Evolutionary conservation across 2,329 filamentous ascomycete species (phyloP), one percentile per base, ranked within the genome.

Genomic region (Endocalyx cinctus): DNA sequence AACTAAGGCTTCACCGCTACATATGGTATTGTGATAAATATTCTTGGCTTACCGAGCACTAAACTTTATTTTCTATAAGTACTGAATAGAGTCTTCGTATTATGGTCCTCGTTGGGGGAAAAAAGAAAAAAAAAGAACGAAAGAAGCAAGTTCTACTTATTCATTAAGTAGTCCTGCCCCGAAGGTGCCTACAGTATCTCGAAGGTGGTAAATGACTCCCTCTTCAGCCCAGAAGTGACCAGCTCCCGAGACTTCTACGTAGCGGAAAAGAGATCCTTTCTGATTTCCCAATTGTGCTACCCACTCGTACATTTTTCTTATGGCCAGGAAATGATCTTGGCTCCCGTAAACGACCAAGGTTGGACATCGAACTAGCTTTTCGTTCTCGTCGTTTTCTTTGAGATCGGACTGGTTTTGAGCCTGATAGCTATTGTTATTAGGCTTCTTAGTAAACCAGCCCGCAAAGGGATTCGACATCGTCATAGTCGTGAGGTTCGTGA

Each of bases 301-400:
- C 89, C 89, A 95, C 1, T 67, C 61, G 10, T 74, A 70, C 46
- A 89, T 65, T 55, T 77, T 84, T 37, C 69, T 72, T 4, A 66
- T 66, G 1, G 79, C 74, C 2, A 85, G 80, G 44, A 96, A 94
- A 0, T 71, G 62, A 56, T 97, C 89, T 4, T 73, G 67, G 31
- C 82, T 77, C 2, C 89, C 90, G 51, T 81, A 94, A 0, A 94
- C 59, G 1, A 77, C 79, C 20, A 95, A 56, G 0, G 82, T 82
- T 1, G 70, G 68, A 47, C 80, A 70, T 2, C 60, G 55, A 2
- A 75, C 59, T 30, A 85, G 62, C 49, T 83, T 79, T n/a, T n/a
- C n/a, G n/a, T n/a, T n/a, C n/a, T n/a, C n/a, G n/a, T n/a, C n/a
- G n/a, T n/a, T n/a, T n/a, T n/a, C n/a, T n/a, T n/a, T n/a, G 32